These are phyloP conservation scores for Pholiota conissans DNA, from an alignment of 768 basidiomycete genomes.

Conservation along the genomic window DNA sequence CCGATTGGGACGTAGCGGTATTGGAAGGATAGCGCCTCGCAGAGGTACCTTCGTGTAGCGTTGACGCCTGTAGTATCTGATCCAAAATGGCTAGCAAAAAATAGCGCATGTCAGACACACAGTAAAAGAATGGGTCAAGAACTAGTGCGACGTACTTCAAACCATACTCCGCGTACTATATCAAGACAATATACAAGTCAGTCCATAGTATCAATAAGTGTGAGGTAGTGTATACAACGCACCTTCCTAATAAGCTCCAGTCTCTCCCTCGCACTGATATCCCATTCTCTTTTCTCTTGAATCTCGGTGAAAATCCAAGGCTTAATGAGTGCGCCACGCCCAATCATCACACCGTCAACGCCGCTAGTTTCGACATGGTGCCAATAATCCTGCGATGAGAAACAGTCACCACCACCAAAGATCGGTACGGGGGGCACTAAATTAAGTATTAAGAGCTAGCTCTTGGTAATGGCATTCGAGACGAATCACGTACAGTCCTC, in stretches of 20 bases:
- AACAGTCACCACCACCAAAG: slow-evolving; percentile 95
- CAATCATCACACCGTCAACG: slow-evolving; percentile 96
- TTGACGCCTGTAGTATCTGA: slow-evolving; percentile 89
- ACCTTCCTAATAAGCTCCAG: slow-evolving; percentile 79
- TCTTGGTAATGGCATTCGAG: background rate
- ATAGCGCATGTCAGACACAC: background rate
- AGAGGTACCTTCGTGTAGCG: slow-evolving; percentile 88
- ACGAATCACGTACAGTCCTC: slow-evolving; percentile 56
- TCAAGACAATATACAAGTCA: background rate
- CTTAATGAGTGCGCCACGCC: slow-evolving; percentile 93
- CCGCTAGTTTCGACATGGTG: slow-evolving; percentile 72
- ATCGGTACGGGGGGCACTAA: slow-evolving; percentile 86
- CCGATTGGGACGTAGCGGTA: slow-evolving; percentile 96
- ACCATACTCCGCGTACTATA: slow-evolving; percentile 84
- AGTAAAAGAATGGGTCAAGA: background rate
- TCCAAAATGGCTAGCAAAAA: slow-evolving; percentile 66
- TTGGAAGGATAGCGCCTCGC: slow-evolving; percentile 94
- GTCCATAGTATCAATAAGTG: background rate
- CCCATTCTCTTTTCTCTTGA: slow-evolving; percentile 91
- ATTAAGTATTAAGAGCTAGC: background rate
- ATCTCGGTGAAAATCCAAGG: slow-evolving; percentile 97
- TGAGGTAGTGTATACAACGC: slow-evolving; percentile 19
- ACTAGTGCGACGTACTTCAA: slow-evolving; percentile 53
- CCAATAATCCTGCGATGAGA: slow-evolving; percentile 85
- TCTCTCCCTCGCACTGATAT: slow-evolving; percentile 83